A percentile compares a stretch with the other conserved stretches of the same genome.
phyloP scores from a whole-genome alignment of 2,329 filamentous ascomycete genomes.

The Pochonia chlamydosporia region DNA sequence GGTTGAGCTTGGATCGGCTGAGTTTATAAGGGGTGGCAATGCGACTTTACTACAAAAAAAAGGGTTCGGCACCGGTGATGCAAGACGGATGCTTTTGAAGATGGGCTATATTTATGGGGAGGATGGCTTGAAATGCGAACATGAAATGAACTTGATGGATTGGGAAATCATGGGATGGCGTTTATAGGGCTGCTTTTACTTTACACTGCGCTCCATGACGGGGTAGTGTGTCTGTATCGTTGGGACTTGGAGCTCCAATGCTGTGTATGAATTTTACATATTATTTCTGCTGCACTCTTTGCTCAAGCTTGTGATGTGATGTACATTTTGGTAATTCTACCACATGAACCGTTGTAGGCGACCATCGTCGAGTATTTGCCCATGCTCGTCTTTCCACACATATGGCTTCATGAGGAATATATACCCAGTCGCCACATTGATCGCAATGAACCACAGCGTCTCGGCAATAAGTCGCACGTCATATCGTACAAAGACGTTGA shows the following conservation, averaged over 20 bases:
- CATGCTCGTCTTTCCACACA: conserved; percentile 53
- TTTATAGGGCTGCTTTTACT: conserved; percentile 1
- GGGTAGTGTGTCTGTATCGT: background rate
- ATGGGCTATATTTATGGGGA: background rate
- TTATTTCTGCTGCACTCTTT: background rate
- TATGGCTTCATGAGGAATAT: conserved; percentile 66
- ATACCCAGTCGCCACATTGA: conserved; percentile 64
- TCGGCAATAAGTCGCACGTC: conserved; percentile 52
- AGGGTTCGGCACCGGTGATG: background rate
- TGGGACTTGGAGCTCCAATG: background rate
- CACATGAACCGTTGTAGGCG: conserved; percentile 76
- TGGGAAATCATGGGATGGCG: conserved; percentile 3
- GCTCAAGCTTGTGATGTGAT: background rate
- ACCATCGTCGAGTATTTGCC: conserved; percentile 46
- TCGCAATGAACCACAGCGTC: conserved; percentile 60
- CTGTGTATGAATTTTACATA: background rate
- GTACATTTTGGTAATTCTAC: conserved; percentile 33
- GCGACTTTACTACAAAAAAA: conserved; percentile 1
- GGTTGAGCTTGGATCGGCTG: conserved; percentile 67
- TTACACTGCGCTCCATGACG: background rate
- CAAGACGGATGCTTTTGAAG: background rate
- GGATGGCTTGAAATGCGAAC: background rate
- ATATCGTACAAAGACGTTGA: conserved; percentile 15
- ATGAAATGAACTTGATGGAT: background rate
- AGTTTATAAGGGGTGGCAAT: conserved; percentile 53